Base-by-base conservation (phyloP, 2,329 filamentous ascomycete genomes). In the Atkinsonella texensis region DNA sequence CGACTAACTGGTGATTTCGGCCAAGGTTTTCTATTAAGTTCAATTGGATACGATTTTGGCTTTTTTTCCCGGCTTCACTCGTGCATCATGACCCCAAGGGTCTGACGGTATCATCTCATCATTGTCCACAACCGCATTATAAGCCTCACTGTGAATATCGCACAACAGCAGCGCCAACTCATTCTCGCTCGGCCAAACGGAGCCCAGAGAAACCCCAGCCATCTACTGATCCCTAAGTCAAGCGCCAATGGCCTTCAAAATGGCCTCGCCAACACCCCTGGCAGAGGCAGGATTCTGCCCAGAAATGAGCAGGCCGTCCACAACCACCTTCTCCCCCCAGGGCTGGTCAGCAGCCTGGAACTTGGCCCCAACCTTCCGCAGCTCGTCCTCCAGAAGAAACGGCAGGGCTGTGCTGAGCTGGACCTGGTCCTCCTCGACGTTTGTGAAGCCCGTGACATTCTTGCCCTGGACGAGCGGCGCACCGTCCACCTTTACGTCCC, bases 401-500 rank as follows among this genome's bases (percentile, higher is more conserved):
- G 81, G 81, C 71, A 83, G 73, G 11, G 70, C 77, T 1, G 71
- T 74, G 20, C 65, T 73, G 13, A 72, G 68, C 59, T 73, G 62
- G 7, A 69, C 47, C 50, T 81, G 62, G 1, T 68, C 65, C 63
- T 75, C 72, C 55, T 77, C 75, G 63, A 80, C 79, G 43, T 86
- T 75, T 64, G 75, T 63, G 65, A 85, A 86, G 10, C 77, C 81
- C 0, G 81, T 84, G 23, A 81, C 78, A 45, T 73, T 67, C 60
- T 74, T 74, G 44, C 76, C 80, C 48, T 72, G 66, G 40, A 86
- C 64, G 10, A 85, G 66, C 48, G 72, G 70, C 55, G 71, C 68
- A 35, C 79, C 80, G 54, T 74, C 68, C 18, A 73, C 60, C 59
- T 74, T 77, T 38, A 78, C 82, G 57, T 82, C 74, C 47, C 75